Base-by-base conservation (phyloP, 352 stramenopile genomes). In the Globisporangium spiculum region DNA sequence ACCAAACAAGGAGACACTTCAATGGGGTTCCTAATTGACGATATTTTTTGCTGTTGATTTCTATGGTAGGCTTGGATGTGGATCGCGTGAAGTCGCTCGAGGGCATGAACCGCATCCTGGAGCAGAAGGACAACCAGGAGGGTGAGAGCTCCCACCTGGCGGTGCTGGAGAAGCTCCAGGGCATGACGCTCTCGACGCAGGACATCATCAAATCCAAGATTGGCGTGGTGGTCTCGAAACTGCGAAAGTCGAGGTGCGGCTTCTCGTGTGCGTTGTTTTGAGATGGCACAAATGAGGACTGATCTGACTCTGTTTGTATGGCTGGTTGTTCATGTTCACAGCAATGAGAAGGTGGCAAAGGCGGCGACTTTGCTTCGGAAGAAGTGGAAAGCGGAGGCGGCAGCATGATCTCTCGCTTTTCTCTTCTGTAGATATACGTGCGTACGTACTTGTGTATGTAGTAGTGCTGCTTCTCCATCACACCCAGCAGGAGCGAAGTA, bases 181-280 rank as follows among this genome's bases (percentile, higher is more conserved):
- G 81, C 67, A 88, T 93, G 81, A 74, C 76, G 10, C 68, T 93
- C 67, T 77, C 76, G 57, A 91, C 80, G 1, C 71, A 91, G 65
- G 81, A 94, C 46, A 92, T 94, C 60, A 90, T 93, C 56, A 80
- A 86, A 26, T 90, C 87, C 30, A 91, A 93, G 74, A 82, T 94
- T 50, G 87, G 87, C 48, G 80, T 91, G 27, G 67, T 77, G 6
- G 84, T 94, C 18, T 91, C 81, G 36, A 93, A 89, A 61, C 68
- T 94, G 60, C 87, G 87, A 48, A 93, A 94, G 59, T 90, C 87
- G 3, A 82, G 73, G 83, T 91, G 71, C 54, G 75, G 59, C 36
- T 16, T 26, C 36, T 22, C 50, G 6, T 30, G 9, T 52, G 57
- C 14, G 2, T 34, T 16, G 0, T 22, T 32, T 55, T 36, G 27